Base-by-base conservation (phyloP, 192 early-diverging fungal genomes). In the Podila clonocystis region DNA sequence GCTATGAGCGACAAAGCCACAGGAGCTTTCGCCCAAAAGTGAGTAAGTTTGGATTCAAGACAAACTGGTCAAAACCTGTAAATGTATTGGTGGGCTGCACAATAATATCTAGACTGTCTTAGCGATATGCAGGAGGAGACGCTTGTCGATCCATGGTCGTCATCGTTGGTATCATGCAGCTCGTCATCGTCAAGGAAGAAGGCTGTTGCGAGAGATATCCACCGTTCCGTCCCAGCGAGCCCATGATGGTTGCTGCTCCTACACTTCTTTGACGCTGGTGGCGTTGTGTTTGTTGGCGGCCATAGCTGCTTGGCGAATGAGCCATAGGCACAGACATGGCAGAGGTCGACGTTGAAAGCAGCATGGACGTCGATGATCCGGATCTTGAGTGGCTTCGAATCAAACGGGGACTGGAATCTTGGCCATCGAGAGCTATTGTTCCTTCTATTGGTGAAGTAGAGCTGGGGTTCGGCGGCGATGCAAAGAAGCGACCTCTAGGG, bases 141-240 rank as follows among this genome's bases (percentile, higher is more conserved):
- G 24, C 31, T 3, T 60, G 8, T 31, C 58, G 62, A 26, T 15
- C 31, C 34, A 67, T 50, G 41, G 48, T 24, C 20, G 49, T n/a
- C n/a, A 52, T 13, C 29, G 33, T 15, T 59, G 57, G 41, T 8
- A 29, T 29, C 36, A 13, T 8, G n/a, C 26, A 52, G 36, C 62
- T 63, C 4, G 69, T 38, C 63, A 72, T 65, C 26, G 58, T 9
- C 68, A 70, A 63, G 4, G 62, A 48, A 5, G 45, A 38, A 20
- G 76, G 76, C 55, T 68, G 70, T 15, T 72, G 76, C 0, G 76
- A 79, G 2, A 79, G 70, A 63, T 79, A 79, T 0, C 76, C 76
- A 4, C 76, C 76, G 64, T 79, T 72, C 3, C 76, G 29, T n/a
- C 69, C 76, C 0, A 79, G 55, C 3, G 76, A 79, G 30, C 77